These are phyloP conservation scores for Arthrobotrys entomopaga DNA, from an alignment of 2,329 filamentous ascomycete genomes.

Conservation along the genomic window DNA sequence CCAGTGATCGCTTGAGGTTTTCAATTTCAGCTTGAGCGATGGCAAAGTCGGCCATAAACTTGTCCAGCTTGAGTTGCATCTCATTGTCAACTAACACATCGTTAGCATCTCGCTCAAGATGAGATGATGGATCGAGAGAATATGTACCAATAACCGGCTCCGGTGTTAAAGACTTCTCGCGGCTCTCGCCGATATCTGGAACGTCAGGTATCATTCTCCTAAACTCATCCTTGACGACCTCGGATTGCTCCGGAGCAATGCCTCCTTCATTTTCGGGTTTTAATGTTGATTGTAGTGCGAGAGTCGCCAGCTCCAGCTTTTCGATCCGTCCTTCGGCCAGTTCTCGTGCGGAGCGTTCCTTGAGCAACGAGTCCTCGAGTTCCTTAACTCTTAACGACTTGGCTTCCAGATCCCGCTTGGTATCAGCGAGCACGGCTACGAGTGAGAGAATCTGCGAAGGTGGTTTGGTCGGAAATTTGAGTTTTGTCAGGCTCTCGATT, in stretches of 20 bases:
- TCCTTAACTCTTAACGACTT: slow-evolving; percentile 82
- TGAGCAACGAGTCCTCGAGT: slow-evolving; percentile 79
- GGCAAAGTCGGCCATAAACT: slow-evolving; percentile 44
- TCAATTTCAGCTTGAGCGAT: slow-evolving; percentile 43
- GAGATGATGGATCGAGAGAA: slow-evolving; percentile 1
- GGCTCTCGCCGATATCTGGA: slow-evolving; percentile 56
- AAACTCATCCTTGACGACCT: slow-evolving; percentile 60
- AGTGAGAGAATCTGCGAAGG: slow-evolving; percentile 82
- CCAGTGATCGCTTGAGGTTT: slow-evolving; percentile 30
- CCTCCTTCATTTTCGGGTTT: slow-evolving; percentile 60
- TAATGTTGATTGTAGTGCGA: slow-evolving; percentile 70
- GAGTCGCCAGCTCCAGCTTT: slow-evolving; percentile 72
- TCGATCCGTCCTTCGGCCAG: slow-evolving; percentile 71
- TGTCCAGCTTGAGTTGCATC: slow-evolving; percentile 47
- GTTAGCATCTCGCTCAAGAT: slow-evolving; percentile 13
- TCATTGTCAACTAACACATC: slow-evolving; percentile 48
- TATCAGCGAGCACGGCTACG: slow-evolving; percentile 82
- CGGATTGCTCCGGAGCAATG: slow-evolving; percentile 59
- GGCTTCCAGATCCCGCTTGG: slow-evolving; percentile 86
- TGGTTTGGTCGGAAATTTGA: slow-evolving; percentile 66
- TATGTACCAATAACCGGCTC: slow-evolving; percentile 60
- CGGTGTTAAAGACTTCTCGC: slow-evolving; percentile 60
- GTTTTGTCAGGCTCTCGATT: slow-evolving; percentile 64
- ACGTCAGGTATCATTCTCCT: slow-evolving; percentile 38
- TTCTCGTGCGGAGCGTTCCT: slow-evolving; percentile 83